These are phyloP conservation scores for Ganoderma meredithae DNA, from an alignment of 1,284 basidiomycete genomes.

Conservation along the genomic window DNA sequence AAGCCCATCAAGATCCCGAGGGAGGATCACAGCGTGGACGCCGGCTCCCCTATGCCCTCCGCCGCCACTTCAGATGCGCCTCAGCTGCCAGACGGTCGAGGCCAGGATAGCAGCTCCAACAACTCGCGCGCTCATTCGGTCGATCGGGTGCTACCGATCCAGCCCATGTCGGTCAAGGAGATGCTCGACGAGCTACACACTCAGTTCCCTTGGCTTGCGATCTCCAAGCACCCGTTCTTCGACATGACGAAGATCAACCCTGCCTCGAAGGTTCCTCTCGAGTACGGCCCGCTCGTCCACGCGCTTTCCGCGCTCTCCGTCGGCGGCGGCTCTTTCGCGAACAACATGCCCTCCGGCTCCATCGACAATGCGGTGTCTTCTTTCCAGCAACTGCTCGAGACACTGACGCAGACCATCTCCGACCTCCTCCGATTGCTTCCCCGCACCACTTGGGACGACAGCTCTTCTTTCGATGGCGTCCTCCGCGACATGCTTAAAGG, in stretches of 20 bases:
- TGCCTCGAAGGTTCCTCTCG: constrained; percentile 75
- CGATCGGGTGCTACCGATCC: constrained; percentile 49
- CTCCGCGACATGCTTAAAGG: constrained; percentile 86
- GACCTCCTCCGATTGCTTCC: constrained; percentile 82
- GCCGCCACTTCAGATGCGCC: constrained; percentile 54
- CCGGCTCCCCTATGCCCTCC: constrained; percentile 52
- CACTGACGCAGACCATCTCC: constrained; percentile 85
- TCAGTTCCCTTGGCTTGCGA: constrained; percentile 66
- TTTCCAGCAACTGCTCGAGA: constrained; percentile 85
- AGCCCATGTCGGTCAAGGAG: constrained; percentile 62
- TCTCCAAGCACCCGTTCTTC: constrained; percentile 77
- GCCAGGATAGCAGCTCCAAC: constrained; percentile 52
- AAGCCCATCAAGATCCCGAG: constrained; percentile 66
- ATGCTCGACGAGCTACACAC: constrained; percentile 70
- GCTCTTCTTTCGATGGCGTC: constrained; percentile 84
- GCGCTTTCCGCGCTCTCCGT: constrained; percentile 85
- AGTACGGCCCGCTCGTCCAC: constrained; percentile 83
- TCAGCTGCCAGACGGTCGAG: constrained; percentile 45
- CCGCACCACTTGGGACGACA: constrained; percentile 86
- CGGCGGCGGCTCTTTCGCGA: constrained; percentile 84
- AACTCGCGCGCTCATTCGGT: constrained; percentile 68
- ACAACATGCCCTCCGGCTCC: constrained; percentile 79
- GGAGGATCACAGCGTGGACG: constrained; percentile 59
- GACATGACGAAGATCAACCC: constrained; percentile 73
- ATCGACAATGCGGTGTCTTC: constrained; percentile 87